A percentile compares a stretch with the other conserved stretches of the same genome.
phyloP scores from a whole-genome alignment of 345 rosid species.

The Clausena lansium region DNA sequence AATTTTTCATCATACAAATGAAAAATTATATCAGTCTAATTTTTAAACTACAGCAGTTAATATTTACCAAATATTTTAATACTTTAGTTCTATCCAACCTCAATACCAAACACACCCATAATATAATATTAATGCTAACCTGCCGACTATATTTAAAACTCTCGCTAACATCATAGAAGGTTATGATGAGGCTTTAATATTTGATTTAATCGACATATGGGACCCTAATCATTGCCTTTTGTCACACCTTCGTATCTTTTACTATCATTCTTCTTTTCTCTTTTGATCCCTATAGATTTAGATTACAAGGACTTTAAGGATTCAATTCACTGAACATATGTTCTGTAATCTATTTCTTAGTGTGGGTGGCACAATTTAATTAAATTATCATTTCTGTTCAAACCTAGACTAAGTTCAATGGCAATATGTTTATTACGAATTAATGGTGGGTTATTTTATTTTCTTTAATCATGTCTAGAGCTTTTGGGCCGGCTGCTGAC shows the following conservation, averaged over 20 bases:
- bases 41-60: no score
- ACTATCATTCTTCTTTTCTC: not conserved
- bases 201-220: not conserved
- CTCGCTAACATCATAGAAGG: not conserved
- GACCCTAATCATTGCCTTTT: not conserved
- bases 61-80: no score
- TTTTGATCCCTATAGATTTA: not conserved
- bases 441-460: not conserved
- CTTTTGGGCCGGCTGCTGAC: not conserved
- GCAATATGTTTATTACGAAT: not conserved
- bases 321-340: not conserved
- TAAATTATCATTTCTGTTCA: not conserved
- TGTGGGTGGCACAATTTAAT: not conserved
- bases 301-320: not conserved
- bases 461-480: not conserved
- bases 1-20: no score
- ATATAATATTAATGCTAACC: not conserved
- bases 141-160: not conserved
- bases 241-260: not conserved
- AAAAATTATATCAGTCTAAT: no score
- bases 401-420: not conserved
- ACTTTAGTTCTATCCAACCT: no score
- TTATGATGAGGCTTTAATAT: not conserved
- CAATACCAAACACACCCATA: no score
- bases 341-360: no score